Percentiles rank a stretch among this genome's conserved stretches.
Conservation (phyloP, 441 rosid species). For the Cnidoscolus chayamansa region DNA sequence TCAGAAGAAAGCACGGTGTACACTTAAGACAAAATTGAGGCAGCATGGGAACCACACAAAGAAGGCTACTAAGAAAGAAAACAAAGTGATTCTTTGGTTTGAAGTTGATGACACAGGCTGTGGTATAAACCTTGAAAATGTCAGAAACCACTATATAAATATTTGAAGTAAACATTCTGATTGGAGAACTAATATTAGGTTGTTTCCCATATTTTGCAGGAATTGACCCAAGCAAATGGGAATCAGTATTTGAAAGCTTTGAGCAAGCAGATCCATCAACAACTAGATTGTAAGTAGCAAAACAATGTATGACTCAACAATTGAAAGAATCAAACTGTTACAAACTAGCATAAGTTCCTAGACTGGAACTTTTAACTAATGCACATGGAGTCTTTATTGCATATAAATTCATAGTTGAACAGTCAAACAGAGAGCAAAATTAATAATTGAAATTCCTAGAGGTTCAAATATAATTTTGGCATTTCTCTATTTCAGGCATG, state of each 20-base stretch:
- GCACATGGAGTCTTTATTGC: background rate
- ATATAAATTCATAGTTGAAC: background rate
- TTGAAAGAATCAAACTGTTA: background rate
- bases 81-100: slow-evolving; percentile 80
- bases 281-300: slow-evolving; percentile 71
- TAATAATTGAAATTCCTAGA: slow-evolving; percentile 5
- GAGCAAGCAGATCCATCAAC: slow-evolving; percentile 99
- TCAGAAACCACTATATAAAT: background rate
- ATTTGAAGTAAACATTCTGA: background rate
- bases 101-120: slow-evolving; percentile 96
- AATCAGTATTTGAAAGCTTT: slow-evolving; percentile 95
- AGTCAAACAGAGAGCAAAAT: slow-evolving; percentile 1
- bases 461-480: slow-evolving; percentile 16
- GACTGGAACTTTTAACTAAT: background rate
- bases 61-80: slow-evolving; percentile 56
- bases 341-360: background rate
- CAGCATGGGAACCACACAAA: slow-evolving; percentile 55
- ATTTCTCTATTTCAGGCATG: slow-evolving; percentile 65
- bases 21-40: slow-evolving; percentile 59
- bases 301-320: slow-evolving; percentile 3
- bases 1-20: slow-evolving; percentile 53
- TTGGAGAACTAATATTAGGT: background rate
- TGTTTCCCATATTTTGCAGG: slow-evolving; percentile 42
- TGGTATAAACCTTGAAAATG: slow-evolving; percentile 46
- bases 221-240: slow-evolving; percentile 97